A percentile compares a stretch with the other conserved stretches of the same genome.
phyloP scores from a whole-genome alignment of 1,284 basidiomycete species.

The Cryptococcus depauperatus region DNA sequence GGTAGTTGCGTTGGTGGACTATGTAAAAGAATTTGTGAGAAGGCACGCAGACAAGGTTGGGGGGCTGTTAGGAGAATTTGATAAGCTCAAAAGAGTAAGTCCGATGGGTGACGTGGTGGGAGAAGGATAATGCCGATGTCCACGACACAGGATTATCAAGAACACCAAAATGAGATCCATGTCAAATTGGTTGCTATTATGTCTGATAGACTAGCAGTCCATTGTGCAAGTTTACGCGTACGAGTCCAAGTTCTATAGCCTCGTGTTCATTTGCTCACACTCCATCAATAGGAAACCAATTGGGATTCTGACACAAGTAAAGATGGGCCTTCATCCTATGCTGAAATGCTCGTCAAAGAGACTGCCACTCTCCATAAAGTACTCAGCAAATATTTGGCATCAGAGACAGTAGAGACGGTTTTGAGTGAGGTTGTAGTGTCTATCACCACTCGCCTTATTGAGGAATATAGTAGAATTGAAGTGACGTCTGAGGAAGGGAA shows the following conservation, averaged over 20 bases:
- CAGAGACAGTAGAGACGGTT: conserved; percentile 71
- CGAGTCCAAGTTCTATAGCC: conserved; percentile 2
- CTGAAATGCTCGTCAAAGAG: conserved; percentile 87
- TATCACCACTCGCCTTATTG: conserved; percentile 78
- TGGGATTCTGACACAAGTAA: conserved; percentile 60
- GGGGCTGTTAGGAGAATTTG: conserved; percentile 95
- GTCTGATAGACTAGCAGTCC: conserved; percentile 84
- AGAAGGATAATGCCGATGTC: not conserved
- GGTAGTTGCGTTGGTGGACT: conserved; percentile 91
- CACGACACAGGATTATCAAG: conserved; percentile 74
- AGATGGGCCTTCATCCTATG: conserved; percentile 56
- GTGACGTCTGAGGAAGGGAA: conserved; percentile 73
- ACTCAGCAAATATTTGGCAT: conserved; percentile 76
- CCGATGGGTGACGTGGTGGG: not conserved
- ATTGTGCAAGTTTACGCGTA: conserved; percentile 50
- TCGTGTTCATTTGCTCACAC: conserved; percentile 3
- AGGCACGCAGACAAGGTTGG: conserved; percentile 87
- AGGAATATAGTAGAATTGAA: conserved; percentile 72
- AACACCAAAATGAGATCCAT: conserved; percentile 98
- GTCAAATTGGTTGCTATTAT: conserved; percentile 96
- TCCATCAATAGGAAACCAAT: conserved; percentile 54
- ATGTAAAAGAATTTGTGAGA: conserved; percentile 87
- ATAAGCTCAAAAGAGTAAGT: conserved; percentile 85
- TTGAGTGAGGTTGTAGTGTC: conserved; percentile 86
- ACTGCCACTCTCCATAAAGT: conserved; percentile 95